Base-by-base conservation (phyloP, 2,329 filamentous ascomycete species). In the Microascus cirrosus region DNA sequence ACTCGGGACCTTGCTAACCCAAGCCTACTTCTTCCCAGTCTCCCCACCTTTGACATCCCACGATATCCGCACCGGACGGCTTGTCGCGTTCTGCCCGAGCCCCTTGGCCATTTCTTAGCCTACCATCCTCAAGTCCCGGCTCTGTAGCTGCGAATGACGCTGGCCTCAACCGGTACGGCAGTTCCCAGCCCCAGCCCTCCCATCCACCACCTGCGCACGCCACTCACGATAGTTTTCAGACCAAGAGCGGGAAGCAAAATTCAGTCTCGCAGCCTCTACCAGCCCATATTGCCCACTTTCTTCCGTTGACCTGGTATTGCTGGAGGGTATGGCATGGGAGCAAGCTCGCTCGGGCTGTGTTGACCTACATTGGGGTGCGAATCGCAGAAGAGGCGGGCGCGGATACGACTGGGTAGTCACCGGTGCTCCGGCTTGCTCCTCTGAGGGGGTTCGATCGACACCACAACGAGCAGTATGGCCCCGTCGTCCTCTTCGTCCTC, bases 401-500 rank as follows among this genome's bases (percentile, higher is more conserved):
- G 42, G 42, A 36, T n/a, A 28, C 25, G 55, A 25, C 25, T 42
- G 55, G 34, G 55, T 32, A 36, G 24, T 36, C 18, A 42, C 36
- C 36, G 20, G 54, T 32, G 54, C 42, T 42, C 36, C 36, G 22
- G 35, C 36, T 45, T 36, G 28, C 54, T 55, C 39, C 54, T 25
- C 22, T 18, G 45, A 51, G 25, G 55, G n/a, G 39, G 25, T n/a
- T 35, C 18, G 20, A 35, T 24, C 55, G 15, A 48, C 25, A 5
- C n/a, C 34, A 13, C 7, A 28, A 34, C 36, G 18, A 25, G 20
- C 55, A 57, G 39, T 20, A 74, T 75, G 69, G 68, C 69, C 58
- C 65, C 68, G 55, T 71, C 69, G 15, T 76, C 73, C 57, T 78
- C 77, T 28, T 78, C 73, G 60, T 71, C 75, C 62, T 78, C 75